These are phyloP conservation scores for Aspergillus sergii DNA, from an alignment of 2,329 filamentous ascomycete genomes.

Conservation along the genomic window DNA sequence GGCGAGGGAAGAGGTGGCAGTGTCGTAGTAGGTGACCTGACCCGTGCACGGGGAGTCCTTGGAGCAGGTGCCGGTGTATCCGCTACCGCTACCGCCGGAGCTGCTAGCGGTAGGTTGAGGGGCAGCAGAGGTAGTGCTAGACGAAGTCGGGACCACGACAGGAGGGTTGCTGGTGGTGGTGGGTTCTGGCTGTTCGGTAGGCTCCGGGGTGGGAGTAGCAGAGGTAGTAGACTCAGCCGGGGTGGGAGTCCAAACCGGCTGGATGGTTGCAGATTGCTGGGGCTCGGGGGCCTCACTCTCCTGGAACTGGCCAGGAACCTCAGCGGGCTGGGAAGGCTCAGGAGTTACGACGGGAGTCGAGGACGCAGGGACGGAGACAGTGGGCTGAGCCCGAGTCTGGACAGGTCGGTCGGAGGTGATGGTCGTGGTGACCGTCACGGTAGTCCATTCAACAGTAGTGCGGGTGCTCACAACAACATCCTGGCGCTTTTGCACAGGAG, in stretches of 20 bases:
- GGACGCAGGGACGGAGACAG: slow-evolving; percentile 18
- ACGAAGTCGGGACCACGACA: not conserved
- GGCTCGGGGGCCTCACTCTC: not conserved
- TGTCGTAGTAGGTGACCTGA: slow-evolving; percentile 73
- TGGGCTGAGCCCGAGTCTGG: slow-evolving; percentile 21
- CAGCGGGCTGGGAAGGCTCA: slow-evolving; percentile 16
- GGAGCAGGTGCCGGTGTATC: slow-evolving; percentile 29
- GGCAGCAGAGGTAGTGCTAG: not conserved
- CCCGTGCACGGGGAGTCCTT: slow-evolving; percentile 48
- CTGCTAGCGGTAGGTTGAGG: slow-evolving; percentile 12
- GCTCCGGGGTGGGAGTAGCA: slow-evolving; percentile 5
- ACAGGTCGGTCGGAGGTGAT: slow-evolving; percentile 42
- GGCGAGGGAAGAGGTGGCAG: slow-evolving; percentile 61
- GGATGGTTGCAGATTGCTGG: not conserved
- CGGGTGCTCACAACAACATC: slow-evolving; percentile 51
- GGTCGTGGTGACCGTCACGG: slow-evolving; percentile 52
- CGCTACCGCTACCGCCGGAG: slow-evolving; percentile 18
- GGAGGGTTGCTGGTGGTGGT: not conserved
- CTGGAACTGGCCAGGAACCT: slow-evolving; percentile 12
- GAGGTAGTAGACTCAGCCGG: slow-evolving; percentile 4
- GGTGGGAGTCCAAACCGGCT: not conserved
- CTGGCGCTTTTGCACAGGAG: slow-evolving; percentile 42
- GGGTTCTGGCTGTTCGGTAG: not conserved
- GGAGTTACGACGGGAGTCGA: slow-evolving; percentile 18
- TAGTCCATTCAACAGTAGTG: slow-evolving; percentile 51